Percentiles rank a stretch among this genome's conserved stretches.
phyloP scores from a whole-genome alignment of 495 filamentous ascomycete species.

The Neurospora pannonica region DNA sequence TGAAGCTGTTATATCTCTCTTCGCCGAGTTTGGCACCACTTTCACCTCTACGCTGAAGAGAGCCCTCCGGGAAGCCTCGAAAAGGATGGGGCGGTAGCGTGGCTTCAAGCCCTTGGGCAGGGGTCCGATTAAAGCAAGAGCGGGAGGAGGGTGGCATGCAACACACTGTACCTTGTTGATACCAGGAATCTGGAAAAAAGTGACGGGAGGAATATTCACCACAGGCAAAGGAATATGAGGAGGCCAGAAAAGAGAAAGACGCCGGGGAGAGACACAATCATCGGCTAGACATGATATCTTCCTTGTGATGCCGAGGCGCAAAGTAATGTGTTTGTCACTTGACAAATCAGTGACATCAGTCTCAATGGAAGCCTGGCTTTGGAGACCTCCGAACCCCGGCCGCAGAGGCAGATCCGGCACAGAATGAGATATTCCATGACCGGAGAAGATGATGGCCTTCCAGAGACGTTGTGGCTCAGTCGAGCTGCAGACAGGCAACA shows the following conservation, averaged over 20 bases:
- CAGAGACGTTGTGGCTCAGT: neutral
- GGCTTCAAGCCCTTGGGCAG: neutral
- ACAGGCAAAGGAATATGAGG: neutral
- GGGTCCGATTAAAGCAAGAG: conserved; percentile 12
- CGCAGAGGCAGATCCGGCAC: neutral
- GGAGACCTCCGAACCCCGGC: conserved; percentile 1
- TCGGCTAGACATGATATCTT: neutral
- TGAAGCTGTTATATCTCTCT: neutral
- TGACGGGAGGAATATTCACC: neutral
- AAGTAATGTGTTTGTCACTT: neutral
- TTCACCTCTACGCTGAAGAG: neutral
- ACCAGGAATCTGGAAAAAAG: neutral
- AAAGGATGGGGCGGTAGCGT: conserved; percentile 10
- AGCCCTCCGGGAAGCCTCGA: conserved; percentile 21
- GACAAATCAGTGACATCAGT: neutral
- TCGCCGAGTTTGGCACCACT: neutral
- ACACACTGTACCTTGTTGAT: neutral
- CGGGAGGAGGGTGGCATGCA: conserved; percentile 5
- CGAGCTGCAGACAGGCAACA: neutral
- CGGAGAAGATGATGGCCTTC: neutral
- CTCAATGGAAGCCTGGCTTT: neutral
- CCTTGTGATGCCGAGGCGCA: neutral
- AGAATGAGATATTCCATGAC: neutral
- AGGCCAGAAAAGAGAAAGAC: neutral
- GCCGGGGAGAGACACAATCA: neutral